Evolutionary conservation across 108 stramenopile species (phyloP).

Genomic region (Seminavis robusta): DNA sequence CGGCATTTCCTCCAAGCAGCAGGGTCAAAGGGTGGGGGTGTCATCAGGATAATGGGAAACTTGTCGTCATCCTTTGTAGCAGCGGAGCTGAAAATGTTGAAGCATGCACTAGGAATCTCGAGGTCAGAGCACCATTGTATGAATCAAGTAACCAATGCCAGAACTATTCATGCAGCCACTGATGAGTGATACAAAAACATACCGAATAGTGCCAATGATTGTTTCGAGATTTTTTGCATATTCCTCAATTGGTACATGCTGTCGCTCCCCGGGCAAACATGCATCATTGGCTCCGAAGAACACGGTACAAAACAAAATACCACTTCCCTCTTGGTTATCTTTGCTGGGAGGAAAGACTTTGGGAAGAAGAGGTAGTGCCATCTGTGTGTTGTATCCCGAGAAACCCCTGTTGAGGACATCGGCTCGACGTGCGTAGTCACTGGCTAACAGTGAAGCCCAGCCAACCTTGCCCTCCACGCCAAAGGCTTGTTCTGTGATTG

Average conservation of each 20-base stretch:
- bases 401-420: constrained; percentile 75
- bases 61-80: not conserved
- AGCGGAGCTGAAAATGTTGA: too few species aligned
- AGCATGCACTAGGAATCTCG: not conserved
- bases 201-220: constrained; percentile 38
- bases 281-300: constrained; percentile 81
- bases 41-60: constrained; percentile 55
- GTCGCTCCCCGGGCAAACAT: constrained; percentile 42
- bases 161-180: not conserved
- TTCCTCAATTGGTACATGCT: constrained; percentile 55
- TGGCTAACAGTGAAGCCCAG: constrained; percentile 53
- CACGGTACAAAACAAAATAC: constrained; percentile 40
- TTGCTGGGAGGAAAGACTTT: constrained; percentile 15
- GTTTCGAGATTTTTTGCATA: constrained; percentile 44
- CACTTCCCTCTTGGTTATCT: not conserved
- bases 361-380: constrained; percentile 40
- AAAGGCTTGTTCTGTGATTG: constrained; percentile 60
- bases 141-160: not conserved
- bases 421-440: constrained; percentile 49
- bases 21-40: constrained; percentile 65
- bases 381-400: constrained; percentile 67
- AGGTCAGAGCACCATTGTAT: not conserved
- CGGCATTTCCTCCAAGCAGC: constrained; percentile 41
- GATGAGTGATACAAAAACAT: constrained; percentile 3
- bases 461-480: constrained; percentile 36